Conservation (phyloP, 2,329 filamentous ascomycete species). For the Cercospora canescens region DNA sequence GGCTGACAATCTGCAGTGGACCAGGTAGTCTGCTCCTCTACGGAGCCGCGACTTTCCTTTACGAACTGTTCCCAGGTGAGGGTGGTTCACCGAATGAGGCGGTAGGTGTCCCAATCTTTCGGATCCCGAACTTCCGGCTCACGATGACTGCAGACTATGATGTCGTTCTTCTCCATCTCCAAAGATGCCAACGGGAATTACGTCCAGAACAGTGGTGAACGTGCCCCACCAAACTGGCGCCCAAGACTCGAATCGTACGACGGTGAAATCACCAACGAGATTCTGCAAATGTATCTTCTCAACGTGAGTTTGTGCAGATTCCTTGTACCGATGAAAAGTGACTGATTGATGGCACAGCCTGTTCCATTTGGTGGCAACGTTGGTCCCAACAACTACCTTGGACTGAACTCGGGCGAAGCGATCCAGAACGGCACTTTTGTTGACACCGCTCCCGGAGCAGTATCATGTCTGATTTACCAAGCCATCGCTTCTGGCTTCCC, state of each 20-base stretch:
- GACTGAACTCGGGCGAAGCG: slow-evolving; percentile 35
- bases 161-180: slow-evolving; percentile 41
- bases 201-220: slow-evolving; percentile 38
- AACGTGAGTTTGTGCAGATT: neutral
- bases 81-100: slow-evolving; percentile 35
- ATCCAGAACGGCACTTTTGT: slow-evolving; percentile 37
- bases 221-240: slow-evolving; percentile 39
- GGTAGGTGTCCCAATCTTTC: neutral
- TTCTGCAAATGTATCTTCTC: slow-evolving; percentile 41
- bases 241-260: slow-evolving; percentile 38
- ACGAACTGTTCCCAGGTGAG: slow-evolving; percentile 42
- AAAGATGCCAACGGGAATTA: slow-evolving; percentile 42
- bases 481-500: slow-evolving; percentile 36
- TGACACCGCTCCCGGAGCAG: slow-evolving; percentile 26
- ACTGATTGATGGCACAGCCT: slow-evolving; percentile 31
- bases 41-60: slow-evolving; percentile 47
- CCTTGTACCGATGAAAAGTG: neutral
- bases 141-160: slow-evolving; percentile 31
- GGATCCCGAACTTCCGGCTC: neutral
- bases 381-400: slow-evolving; percentile 37
- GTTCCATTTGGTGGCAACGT: slow-evolving; percentile 34
- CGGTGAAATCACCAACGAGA: slow-evolving; percentile 40
- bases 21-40: slow-evolving; percentile 42
- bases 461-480: slow-evolving; percentile 46
- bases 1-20: slow-evolving; percentile 21